A percentile compares a stretch with the other conserved stretches of the same genome.
phyloP scores from a whole-genome alignment of 2,329 filamentous ascomycete genomes.

The Pseudopithomyces chartarum region DNA sequence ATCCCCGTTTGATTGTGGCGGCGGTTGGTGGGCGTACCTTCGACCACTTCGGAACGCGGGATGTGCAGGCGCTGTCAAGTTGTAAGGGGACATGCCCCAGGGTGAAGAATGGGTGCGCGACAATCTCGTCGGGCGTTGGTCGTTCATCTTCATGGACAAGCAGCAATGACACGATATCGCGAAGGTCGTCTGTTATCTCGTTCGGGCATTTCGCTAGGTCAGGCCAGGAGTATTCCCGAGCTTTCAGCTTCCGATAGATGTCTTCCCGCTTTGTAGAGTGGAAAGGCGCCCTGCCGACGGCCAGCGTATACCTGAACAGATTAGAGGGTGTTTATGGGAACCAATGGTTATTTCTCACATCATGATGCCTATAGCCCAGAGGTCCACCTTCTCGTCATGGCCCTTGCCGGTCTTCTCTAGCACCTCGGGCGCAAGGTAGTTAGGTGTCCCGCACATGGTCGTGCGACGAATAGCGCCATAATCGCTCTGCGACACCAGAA shows the following conservation, averaged over 20 bases:
- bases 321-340: conserved; percentile 28
- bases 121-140: conserved; percentile 76
- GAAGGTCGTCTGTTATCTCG: conserved; percentile 75
- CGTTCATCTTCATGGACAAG: conserved; percentile 76
- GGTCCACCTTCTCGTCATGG: conserved; percentile 96
- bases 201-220: conserved; percentile 67
- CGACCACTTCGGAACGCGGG: conserved; percentile 53
- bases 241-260: conserved; percentile 72
- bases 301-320: conserved; percentile 79
- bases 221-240: conserved; percentile 82
- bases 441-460: conserved; percentile 94
- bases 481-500: conserved; percentile 89
- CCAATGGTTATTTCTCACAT: conserved; percentile 61
- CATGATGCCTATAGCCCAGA: conserved; percentile 98
- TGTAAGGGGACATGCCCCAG: conserved; percentile 71
- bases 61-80: conserved; percentile 52
- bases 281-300: conserved; percentile 94
- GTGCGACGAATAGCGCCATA: conserved; percentile 80
- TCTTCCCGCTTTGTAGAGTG: conserved; percentile 89
- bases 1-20: conserved; percentile 51
- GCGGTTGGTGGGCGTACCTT: conserved; percentile 50
- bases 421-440: conserved; percentile 98
- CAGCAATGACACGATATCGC: conserved; percentile 77
- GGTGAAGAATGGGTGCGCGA: conserved; percentile 80
- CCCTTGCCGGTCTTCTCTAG: conserved; percentile 91